Conservation (phyloP, 495 filamentous ascomycete species). For the Pyrenula massariospora region DNA sequence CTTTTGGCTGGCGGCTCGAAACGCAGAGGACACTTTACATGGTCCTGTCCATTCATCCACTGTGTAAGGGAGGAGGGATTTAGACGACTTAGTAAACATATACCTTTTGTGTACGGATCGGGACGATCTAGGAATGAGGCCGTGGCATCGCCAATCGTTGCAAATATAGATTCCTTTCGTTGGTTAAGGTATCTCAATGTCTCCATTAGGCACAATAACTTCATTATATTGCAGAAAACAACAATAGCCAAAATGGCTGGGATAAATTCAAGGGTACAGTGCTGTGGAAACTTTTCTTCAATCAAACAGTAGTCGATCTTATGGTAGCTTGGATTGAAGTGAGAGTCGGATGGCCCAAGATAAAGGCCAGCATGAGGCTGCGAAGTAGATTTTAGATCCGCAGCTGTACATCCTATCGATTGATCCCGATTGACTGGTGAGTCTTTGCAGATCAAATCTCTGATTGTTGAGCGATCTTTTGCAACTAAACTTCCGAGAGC, state of each 20-base stretch:
- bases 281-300: conserved; percentile 10
- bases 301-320: conserved; percentile 28
- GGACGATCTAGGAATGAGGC: background rate
- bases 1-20: background rate
- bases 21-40: background rate
- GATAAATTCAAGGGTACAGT: conserved; percentile 24
- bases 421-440: no score
- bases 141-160: background rate
- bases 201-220: conserved; percentile 14
- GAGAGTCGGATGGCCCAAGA: background rate
- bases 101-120: background rate
- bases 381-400: background rate
- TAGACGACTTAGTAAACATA: no score
- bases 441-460: background rate
- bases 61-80: no score
- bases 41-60: background rate
- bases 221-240: conserved; percentile 8
- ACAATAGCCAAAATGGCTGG: conserved; percentile 2
- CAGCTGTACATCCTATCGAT: no score
- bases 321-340: background rate
- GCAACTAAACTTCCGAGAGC: no score
- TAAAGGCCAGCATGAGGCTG: background rate
- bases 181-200: conserved; percentile 4
- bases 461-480: no score
- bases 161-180: background rate